These are phyloP conservation scores for Blastobotrys capitulatus DNA, from an alignment of 1,139 yeast genomes.

Conservation along the genomic window DNA sequence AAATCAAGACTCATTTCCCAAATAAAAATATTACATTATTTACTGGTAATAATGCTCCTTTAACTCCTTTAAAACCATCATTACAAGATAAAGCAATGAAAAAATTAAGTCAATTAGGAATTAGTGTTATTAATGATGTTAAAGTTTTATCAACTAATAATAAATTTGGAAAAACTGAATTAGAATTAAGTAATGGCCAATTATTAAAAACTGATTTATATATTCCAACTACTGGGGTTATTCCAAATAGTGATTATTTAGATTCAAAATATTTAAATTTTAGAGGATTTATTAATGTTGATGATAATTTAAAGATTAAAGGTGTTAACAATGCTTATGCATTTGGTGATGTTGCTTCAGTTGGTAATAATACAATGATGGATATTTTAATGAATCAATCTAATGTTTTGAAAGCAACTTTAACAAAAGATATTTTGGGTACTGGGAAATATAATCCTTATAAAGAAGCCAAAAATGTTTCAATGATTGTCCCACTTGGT, in stretches of 20 bases:
- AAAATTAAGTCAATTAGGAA: background rate
- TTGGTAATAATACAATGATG: conserved; percentile 14
- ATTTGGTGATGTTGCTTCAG: conserved; percentile 25
- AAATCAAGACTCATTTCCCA: conserved; percentile 29
- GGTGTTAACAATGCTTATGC: conserved; percentile 23
- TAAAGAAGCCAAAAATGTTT: background rate
- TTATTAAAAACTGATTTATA: conserved; percentile 15
- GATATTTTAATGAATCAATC: conserved; percentile 17
- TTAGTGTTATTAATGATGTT: background rate
- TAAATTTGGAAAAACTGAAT: too few species aligned
- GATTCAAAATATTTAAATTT: conserved; percentile 18
- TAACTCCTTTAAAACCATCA: conserved; percentile 16
- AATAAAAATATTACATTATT: conserved; percentile 23
- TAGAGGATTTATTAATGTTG: conserved; percentile 18
- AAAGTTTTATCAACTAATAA: background rate
- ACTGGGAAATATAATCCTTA: background rate
- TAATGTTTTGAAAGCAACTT: conserved; percentile 14
- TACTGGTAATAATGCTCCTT: conserved; percentile 22
- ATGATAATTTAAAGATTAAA: conserved; percentile 21
- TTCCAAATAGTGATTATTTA: conserved; percentile 25
- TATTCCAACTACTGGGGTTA: conserved; percentile 21
- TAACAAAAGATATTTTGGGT: conserved; percentile 15
- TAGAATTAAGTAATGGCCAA: background rate
- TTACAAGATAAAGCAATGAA: background rate
- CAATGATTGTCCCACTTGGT: conserved; percentile 17